Evolutionary conservation across 768 basidiomycete genomes (phyloP), one percentile per base, ranked within the genome.

Genomic region (Rhodotorula toruloides): DNA sequence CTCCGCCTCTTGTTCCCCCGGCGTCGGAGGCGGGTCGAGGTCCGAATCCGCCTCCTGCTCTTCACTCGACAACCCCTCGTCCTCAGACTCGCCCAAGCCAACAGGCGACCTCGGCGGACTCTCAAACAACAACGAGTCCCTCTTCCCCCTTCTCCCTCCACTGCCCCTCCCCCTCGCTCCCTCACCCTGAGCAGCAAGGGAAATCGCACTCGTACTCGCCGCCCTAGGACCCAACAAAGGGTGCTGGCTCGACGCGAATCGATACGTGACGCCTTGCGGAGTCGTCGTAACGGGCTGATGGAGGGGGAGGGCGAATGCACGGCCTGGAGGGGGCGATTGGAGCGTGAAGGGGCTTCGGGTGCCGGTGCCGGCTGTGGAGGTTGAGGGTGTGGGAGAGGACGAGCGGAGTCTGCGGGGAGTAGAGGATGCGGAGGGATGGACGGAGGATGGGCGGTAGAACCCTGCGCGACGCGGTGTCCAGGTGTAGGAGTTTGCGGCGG

Each of bases 1-100:
- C 42, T 55, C 54, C 17, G 54, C 54, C 16, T 43, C 54, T 12
- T 55, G 40, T 37, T 43, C 54, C 40, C 40, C 54, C 29, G 54
- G 54, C 39, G 54, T 55, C 40, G 39, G 8, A 0, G 29, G 29
- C 29, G 12, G 12, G 11, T 19, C 25, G 53, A 25, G 39, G 37
- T 50, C 16, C 5, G n/a, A 31, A 4, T 37, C 31, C 9, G 4
- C 21, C 34, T 32, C 49, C 19, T 37, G 40, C 39, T 40, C 27
- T 22, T 39, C 43, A 3, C 31, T 34, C 14, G 17, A 19, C 19
- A 13, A 42, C 36, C 25, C 47, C 21, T 54, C 53, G n/a, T 43
- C 34, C 42, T 42, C 37, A 0, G 11, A 2, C 17, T 44, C 54
- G 32, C 27, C 21, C 19, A 25, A 2, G 11, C 25, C 9, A 47